These are phyloP conservation scores for Diaporthe australafricana DNA, from an alignment of 2,329 filamentous ascomycete species.

Conservation along the genomic window DNA sequence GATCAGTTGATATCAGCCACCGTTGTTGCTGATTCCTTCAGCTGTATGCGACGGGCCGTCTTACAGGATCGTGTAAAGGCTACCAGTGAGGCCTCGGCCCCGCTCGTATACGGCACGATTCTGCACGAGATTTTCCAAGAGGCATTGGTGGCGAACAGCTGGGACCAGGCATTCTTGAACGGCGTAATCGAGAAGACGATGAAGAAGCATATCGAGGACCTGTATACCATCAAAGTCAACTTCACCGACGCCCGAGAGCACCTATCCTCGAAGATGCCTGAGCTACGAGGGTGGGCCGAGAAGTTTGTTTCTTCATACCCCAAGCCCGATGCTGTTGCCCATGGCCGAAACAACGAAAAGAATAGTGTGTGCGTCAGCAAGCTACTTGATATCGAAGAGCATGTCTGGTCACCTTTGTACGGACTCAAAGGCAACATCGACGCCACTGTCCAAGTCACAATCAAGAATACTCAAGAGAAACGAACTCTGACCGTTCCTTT, in stretches of 20 bases:
- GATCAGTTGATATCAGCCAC: conserved; percentile 96
- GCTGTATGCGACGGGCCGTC: conserved; percentile 89
- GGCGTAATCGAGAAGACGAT: conserved; percentile 75
- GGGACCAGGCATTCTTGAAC: conserved; percentile 77
- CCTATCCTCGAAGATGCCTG: conserved; percentile 83
- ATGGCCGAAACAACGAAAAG: conserved; percentile 81
- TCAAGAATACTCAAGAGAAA: conserved; percentile 75
- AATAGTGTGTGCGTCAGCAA: conserved; percentile 90
- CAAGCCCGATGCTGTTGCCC: conserved; percentile 77
- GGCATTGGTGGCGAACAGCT: conserved; percentile 84
- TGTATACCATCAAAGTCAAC: conserved; percentile 87
- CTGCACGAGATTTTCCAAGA: conserved; percentile 97
- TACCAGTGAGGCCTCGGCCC: conserved; percentile 80
- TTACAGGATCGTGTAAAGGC: conserved; percentile 96
- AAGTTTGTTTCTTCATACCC: conserved; percentile 79
- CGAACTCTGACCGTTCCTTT: conserved; percentile 88
- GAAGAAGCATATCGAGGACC: conserved; percentile 84
- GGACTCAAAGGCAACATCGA: conserved; percentile 98
- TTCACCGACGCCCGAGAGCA: conserved; percentile 80
- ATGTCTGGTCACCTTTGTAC: conserved; percentile 98
- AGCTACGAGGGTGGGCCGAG: conserved; percentile 85
- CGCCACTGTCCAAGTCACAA: conserved; percentile 89
- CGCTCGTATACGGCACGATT: conserved; percentile 92
- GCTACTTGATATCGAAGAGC: conserved; percentile 94
- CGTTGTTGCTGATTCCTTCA: conserved; percentile 95